A percentile compares a stretch with the other conserved stretches of the same genome.
phyloP scores from a whole-genome alignment of 345 rosid species.

The Streptanthus diversifolius region DNA sequence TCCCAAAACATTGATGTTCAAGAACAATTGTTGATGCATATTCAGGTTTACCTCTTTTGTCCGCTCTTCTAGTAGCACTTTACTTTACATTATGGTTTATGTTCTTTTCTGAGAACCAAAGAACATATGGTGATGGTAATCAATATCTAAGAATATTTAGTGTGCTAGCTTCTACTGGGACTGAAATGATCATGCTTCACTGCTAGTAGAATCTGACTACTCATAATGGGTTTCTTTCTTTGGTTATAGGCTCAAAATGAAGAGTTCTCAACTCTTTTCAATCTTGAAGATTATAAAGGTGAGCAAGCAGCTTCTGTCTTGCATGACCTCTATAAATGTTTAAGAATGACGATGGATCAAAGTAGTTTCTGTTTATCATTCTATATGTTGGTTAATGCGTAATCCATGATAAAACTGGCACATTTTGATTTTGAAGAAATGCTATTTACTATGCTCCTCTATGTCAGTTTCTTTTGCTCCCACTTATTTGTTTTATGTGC shows the following conservation, averaged over 20 bases:
- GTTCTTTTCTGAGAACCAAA: neutral
- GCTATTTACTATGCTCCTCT: slow-evolving; percentile 1
- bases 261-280: slow-evolving; percentile 70
- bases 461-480: slow-evolving; percentile 1
- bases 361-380: slow-evolving; percentile 10
- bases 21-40: slow-evolving; percentile 80
- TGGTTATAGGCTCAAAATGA: slow-evolving; percentile 81
- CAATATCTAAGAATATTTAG: neutral
- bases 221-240: slow-evolving; percentile 16
- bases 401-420: slow-evolving; percentile 9
- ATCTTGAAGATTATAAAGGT: slow-evolving; percentile 98
- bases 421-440: neutral
- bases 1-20: slow-evolving; percentile 89
- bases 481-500: slow-evolving; percentile 4
- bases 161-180: slow-evolving; percentile 10
- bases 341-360: neutral
- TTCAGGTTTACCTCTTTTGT: slow-evolving; percentile 59
- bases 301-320: slow-evolving; percentile 25
- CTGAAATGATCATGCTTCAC: slow-evolving; percentile 13
- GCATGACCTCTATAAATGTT: neutral
- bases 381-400: neutral
- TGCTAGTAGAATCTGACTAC: slow-evolving; percentile 7
- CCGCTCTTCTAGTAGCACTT: neutral
- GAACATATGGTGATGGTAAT: neutral
- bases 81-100: slow-evolving; percentile 4